Evolutionary conservation across 768 basidiomycete genomes (phyloP).

Genomic region (Trametes meyenii): DNA sequence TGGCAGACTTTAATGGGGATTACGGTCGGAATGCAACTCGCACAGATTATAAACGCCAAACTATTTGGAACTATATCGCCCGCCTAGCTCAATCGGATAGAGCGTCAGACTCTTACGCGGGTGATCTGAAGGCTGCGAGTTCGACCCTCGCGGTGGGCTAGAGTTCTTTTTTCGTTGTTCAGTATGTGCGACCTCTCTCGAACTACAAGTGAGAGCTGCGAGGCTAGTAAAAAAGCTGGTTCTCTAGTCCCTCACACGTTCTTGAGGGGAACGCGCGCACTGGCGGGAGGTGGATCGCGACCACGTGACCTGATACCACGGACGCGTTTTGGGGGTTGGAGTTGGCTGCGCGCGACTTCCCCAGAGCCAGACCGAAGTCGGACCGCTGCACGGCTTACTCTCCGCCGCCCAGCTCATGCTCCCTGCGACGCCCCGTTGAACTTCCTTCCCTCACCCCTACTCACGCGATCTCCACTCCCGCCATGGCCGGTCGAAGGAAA

Average conservation of each 20-base stretch:
- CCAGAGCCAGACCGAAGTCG: no score
- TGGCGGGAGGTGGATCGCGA: background rate
- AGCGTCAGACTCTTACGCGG: constrained; percentile 63
- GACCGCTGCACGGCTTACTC: background rate
- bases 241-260: background rate
- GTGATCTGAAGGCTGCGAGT: constrained; percentile 65
- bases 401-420: background rate
- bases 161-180: background rate
- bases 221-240: background rate
- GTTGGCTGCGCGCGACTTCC: constrained; percentile 9
- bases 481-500: constrained; percentile 21
- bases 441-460: background rate
- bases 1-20: no score
- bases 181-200: no score
- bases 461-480: background rate
- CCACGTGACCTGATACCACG: constrained; percentile 4
- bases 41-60: no score
- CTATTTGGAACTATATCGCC: constrained; percentile 8
- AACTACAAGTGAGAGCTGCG: background rate
- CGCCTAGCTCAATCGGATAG: constrained; percentile 25
- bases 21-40: no score
- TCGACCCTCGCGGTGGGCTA: constrained; percentile 69
- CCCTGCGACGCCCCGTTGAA: constrained; percentile 1
- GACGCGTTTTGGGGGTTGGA: constrained; percentile 4
- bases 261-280: background rate